phyloP scores from a whole-genome alignment of 1,284 basidiomycete genomes.

The Ceratobasidium papillatum region DNA sequence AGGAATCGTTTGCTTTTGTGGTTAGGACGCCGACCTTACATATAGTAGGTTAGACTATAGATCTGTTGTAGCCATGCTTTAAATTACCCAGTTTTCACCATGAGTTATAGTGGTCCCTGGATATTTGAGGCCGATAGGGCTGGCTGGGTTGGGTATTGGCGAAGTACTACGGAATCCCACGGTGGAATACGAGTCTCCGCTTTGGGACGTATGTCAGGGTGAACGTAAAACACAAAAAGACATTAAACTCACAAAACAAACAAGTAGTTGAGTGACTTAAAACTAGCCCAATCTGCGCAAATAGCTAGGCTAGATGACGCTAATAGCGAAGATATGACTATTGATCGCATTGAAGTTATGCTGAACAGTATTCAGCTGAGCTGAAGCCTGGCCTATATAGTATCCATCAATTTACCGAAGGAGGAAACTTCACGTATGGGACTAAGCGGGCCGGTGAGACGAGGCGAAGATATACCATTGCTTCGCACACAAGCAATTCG shows the following conservation, averaged over 20 bases:
- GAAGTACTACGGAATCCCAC: constrained; percentile 27
- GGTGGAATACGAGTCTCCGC: constrained; percentile 20
- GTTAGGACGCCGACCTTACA: constrained; percentile 7
- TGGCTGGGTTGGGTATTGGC: constrained; percentile 8
- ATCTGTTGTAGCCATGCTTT: neutral
- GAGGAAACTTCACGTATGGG: neutral
- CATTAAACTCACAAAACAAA: constrained; percentile 12
- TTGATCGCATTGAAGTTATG: neutral
- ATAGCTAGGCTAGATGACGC: neutral
- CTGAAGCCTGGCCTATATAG: neutral
- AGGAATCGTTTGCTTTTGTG: constrained; percentile 12
- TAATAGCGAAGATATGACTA: neutral
- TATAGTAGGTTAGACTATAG: neutral
- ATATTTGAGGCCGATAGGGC: constrained; percentile 22
- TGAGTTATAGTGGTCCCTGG: constrained; percentile 17
- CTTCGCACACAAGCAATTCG: neutral
- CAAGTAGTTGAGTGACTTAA: neutral
- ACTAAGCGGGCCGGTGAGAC: neutral
- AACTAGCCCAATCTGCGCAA: constrained; percentile 12
- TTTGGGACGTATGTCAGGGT: neutral
- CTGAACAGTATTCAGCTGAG: neutral
- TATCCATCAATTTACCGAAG: neutral
- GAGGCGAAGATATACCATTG: neutral
- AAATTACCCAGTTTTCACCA: constrained; percentile 12
- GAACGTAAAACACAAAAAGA: neutral